A percentile compares a stretch with the other conserved stretches of the same genome.
phyloP scores from a whole-genome alignment of 352 stramenopile species.

The Phytophthora uliginosa region DNA sequence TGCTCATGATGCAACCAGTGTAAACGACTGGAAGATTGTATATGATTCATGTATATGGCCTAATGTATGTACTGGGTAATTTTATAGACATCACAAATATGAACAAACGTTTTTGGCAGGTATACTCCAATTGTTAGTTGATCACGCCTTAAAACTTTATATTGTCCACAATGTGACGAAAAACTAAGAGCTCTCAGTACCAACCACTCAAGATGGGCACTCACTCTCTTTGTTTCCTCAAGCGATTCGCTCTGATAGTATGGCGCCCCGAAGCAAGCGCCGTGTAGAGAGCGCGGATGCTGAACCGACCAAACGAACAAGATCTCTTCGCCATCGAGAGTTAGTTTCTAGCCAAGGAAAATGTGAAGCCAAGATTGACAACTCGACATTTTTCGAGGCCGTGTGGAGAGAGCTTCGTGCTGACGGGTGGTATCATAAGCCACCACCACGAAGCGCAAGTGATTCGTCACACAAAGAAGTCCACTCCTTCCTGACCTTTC shows the following conservation, averaged over 20 bases:
- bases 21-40: too few relatives aligned
- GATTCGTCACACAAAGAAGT: neutral
- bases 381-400: neutral
- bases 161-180: too few relatives aligned
- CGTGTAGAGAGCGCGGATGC: neutral
- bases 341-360: neutral
- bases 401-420: neutral
- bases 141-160: too few relatives aligned
- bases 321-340: neutral
- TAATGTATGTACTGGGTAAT: too few relatives aligned
- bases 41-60: too few relatives aligned
- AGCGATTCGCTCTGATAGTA: neutral
- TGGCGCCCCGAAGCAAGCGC: neutral
- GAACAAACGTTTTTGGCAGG: too few relatives aligned
- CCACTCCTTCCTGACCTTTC: neutral
- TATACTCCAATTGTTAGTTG: too few relatives aligned
- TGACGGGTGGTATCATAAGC: conserved; percentile 5
- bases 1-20: too few relatives aligned
- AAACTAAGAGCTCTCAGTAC: too few relatives aligned
- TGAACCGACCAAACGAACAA: neutral
- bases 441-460: neutral
- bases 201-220: too few relatives aligned
- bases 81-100: too few relatives aligned
- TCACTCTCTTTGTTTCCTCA: too few relatives aligned
- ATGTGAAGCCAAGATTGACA: neutral